Evolutionary conservation across 257 asterid genomes (phyloP).

Genomic region (Lavandula angustifolia): DNA sequence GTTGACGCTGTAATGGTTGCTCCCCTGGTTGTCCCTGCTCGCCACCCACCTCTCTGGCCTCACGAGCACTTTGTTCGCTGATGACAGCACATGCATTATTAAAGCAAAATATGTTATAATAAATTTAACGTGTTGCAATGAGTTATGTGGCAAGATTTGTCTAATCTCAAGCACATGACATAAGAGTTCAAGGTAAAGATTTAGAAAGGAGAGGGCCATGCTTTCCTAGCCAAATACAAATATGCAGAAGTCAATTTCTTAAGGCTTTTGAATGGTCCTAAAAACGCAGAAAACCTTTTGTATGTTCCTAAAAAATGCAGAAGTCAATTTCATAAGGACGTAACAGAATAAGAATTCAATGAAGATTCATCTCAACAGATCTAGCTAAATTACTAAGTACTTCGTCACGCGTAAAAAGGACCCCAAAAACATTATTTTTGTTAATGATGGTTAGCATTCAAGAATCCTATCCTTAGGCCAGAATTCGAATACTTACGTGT

Average conservation of each 20-base stretch:
- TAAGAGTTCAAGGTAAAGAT: not conserved
- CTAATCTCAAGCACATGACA: conserved; percentile 1
- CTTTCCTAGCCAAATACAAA: conserved; percentile 11
- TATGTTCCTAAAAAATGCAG: too few species aligned
- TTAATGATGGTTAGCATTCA: conserved; percentile 12
- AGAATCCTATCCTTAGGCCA: conserved; percentile 1
- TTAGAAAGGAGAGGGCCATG: not conserved
- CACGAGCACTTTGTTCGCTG: conserved; percentile 63
- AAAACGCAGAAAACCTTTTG: too few species aligned
- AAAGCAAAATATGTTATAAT: not conserved
- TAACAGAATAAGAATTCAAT: too few species aligned
- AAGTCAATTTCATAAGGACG: too few species aligned
- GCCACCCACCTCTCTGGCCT: conserved; percentile 51
- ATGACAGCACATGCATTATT: too few species aligned
- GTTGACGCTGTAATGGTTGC: conserved; percentile 60
- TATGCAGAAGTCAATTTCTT: too few species aligned
- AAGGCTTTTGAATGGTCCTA: too few species aligned
- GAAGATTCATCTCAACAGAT: too few species aligned
- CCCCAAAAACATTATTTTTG: conserved; percentile 1
- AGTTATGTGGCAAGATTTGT: not conserved
- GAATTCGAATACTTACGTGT: conserved; percentile 59
- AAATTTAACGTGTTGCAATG: conserved; percentile 1
- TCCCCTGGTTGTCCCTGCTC: conserved; percentile 71
- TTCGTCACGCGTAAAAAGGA: conserved; percentile 10
- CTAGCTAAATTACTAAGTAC: too few species aligned